Evolutionary conservation across 371 early-diverging fungal species (phyloP).

Genomic region (Mucor plumbeus): DNA sequence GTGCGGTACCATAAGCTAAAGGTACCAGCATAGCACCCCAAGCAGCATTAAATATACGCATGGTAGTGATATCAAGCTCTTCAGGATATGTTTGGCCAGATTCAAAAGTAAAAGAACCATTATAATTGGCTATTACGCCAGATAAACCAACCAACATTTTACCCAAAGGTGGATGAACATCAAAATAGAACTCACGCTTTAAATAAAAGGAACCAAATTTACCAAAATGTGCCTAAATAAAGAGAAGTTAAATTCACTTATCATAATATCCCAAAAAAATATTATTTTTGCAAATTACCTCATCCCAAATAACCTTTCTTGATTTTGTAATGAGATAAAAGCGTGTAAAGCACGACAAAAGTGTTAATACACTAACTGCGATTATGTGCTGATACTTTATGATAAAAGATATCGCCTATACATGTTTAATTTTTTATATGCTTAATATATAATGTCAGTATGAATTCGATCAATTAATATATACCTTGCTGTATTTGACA

Average conservation of each 20-base stretch:
- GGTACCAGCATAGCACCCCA: constrained; percentile 96
- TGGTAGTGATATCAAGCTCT: constrained; percentile 82
- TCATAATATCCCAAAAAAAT: background rate
- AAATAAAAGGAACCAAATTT: constrained; percentile 96
- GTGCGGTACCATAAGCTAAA: constrained; percentile 89
- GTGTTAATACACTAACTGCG: constrained; percentile 32
- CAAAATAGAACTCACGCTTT: constrained; percentile 94
- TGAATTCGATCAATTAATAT: background rate
- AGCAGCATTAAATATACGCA: constrained; percentile 90
- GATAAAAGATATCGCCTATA: constrained; percentile 17
- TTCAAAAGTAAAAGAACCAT: constrained; percentile 91
- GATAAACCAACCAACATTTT: constrained; percentile 97
- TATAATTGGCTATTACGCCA: constrained; percentile 88
- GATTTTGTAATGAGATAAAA: constrained; percentile 75
- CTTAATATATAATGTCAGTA: no score
- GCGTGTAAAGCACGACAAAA: constrained; percentile 73
- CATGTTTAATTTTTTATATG: background rate
- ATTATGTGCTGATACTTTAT: constrained; percentile 11
- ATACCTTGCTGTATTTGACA: constrained; percentile 8
- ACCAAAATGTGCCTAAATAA: constrained; percentile 91
- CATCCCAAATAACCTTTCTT: constrained; percentile 82
- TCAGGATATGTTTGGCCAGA: constrained; percentile 88
- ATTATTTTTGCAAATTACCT: constrained; percentile 35
- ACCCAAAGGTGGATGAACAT: constrained; percentile 99
- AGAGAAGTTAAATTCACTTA: background rate